Conservation (phyloP, 768 basidiomycete genomes). For the Pilatotrama ljubarskyi region DNA sequence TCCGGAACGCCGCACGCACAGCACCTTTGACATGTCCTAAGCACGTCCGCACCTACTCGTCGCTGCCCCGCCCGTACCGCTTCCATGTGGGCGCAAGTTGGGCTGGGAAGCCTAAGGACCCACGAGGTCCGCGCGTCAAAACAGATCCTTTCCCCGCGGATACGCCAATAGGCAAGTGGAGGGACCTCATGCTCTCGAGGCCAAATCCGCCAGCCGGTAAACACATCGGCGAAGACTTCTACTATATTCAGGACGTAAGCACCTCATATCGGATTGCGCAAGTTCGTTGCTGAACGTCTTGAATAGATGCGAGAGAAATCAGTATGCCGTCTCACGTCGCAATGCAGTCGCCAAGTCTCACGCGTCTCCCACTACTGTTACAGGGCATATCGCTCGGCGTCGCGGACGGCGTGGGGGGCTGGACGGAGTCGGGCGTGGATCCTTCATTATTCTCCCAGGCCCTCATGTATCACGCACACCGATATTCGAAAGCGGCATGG, state of each 20-base stretch:
- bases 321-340: slow-evolving; percentile 47
- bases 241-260: slow-evolving; percentile 68
- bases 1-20: slow-evolving; percentile 7
- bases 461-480: slow-evolving; percentile 83
- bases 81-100: slow-evolving; percentile 81
- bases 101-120: slow-evolving; percentile 64
- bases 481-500: slow-evolving; percentile 73
- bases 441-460: slow-evolving; percentile 90
- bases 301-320: slow-evolving; percentile 76
- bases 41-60: slow-evolving; percentile 23
- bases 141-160: slow-evolving; percentile 55
- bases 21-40: slow-evolving; percentile 1
- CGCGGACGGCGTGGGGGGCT: slow-evolving; percentile 93
- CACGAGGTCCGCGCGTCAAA: slow-evolving; percentile 34
- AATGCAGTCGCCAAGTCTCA: slow-evolving; percentile 3
- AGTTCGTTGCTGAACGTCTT: slow-evolving; percentile 9
- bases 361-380: slow-evolving; percentile 14
- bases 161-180: slow-evolving; percentile 65
- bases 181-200: slow-evolving; percentile 58
- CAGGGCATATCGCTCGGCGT: slow-evolving; percentile 81
- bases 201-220: slow-evolving; percentile 41
- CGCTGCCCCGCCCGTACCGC: slow-evolving; percentile 51
- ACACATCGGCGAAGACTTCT: slow-evolving; percentile 61
- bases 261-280: not conserved
- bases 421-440: slow-evolving; percentile 82